Conservation (phyloP, 2,329 filamentous ascomycete species). For the Penicillium olsonii region DNA sequence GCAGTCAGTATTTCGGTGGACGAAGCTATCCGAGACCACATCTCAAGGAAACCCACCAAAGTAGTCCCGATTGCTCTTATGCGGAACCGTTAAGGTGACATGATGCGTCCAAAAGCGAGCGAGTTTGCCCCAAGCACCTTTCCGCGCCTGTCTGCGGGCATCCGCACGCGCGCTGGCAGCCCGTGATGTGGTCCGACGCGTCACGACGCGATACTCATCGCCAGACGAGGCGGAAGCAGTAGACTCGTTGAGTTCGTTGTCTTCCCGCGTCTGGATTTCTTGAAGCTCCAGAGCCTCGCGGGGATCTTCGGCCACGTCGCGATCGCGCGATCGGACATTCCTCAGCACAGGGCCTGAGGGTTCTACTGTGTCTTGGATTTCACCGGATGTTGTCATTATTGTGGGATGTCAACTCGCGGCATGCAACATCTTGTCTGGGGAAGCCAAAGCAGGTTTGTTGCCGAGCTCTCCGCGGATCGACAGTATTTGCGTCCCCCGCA, state of each 20-base stretch:
- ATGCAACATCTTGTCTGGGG: background rate
- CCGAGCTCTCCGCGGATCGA: background rate
- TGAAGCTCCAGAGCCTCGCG: conserved; percentile 32
- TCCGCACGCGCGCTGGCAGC: conserved; percentile 7
- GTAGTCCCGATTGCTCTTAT: conserved; percentile 45
- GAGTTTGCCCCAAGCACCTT: conserved; percentile 65
- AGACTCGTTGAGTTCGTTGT: conserved; percentile 25
- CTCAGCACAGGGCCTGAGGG: conserved; percentile 3
- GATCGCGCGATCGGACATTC: conserved; percentile 6
- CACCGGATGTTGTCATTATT: background rate
- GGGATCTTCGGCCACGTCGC: background rate
- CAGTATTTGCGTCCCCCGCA: conserved; percentile 1
- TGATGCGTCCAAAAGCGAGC: conserved; percentile 75
- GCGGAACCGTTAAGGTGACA: conserved; percentile 40
- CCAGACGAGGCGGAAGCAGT: conserved; percentile 36
- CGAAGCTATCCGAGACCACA: background rate
- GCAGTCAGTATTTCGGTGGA: conserved; percentile 2
- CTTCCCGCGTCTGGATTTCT: conserved; percentile 32
- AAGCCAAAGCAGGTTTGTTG: background rate
- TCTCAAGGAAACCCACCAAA: conserved; percentile 34
- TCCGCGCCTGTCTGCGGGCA: conserved; percentile 12
- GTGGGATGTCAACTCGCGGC: background rate
- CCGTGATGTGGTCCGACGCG: conserved; percentile 28
- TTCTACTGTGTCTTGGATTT: background rate
- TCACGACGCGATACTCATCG: conserved; percentile 32